phyloP scores from a whole-genome alignment of 805 yeast genomes.

The Zygosaccharomyces bisporus region DNA sequence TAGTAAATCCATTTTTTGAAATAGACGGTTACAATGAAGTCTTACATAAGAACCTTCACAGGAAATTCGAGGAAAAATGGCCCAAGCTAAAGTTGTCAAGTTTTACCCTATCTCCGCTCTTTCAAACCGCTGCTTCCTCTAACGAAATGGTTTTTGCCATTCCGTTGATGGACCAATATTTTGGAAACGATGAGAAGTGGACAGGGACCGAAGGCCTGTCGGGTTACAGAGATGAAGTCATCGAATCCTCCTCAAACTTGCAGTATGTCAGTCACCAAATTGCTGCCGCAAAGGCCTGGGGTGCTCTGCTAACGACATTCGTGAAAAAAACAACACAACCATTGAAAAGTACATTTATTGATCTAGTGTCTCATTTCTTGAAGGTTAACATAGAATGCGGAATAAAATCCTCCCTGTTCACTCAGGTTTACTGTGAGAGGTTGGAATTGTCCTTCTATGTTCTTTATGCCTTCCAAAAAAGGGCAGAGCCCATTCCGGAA shows the following conservation, averaged over 20 bases:
- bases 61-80: constrained; percentile 48
- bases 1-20: constrained; percentile 38
- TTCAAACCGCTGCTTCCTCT: constrained; percentile 49
- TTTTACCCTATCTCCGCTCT: constrained; percentile 48
- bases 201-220: constrained; percentile 20
- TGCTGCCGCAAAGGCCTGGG: constrained; percentile 68
- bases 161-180: constrained; percentile 56
- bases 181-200: constrained; percentile 47
- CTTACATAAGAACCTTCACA: constrained; percentile 44
- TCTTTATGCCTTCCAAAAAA: constrained; percentile 28
- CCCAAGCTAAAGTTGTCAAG: constrained; percentile 45
- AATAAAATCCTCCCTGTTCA: constrained; percentile 44
- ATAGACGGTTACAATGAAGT: constrained; percentile 46
- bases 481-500: constrained; percentile 23
- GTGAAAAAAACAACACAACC: constrained; percentile 42
- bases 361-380: constrained; percentile 48
- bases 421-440: constrained; percentile 55
- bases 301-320: constrained; percentile 68
- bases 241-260: constrained; percentile 56
- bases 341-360: constrained; percentile 36
- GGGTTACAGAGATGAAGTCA: constrained; percentile 47
- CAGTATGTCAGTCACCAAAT: constrained; percentile 66
- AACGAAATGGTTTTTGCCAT: constrained; percentile 54
- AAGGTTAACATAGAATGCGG: constrained; percentile 51
- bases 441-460: constrained; percentile 62